Conservation (phyloP, 768 basidiomycete genomes). For the Mycena venus region DNA sequence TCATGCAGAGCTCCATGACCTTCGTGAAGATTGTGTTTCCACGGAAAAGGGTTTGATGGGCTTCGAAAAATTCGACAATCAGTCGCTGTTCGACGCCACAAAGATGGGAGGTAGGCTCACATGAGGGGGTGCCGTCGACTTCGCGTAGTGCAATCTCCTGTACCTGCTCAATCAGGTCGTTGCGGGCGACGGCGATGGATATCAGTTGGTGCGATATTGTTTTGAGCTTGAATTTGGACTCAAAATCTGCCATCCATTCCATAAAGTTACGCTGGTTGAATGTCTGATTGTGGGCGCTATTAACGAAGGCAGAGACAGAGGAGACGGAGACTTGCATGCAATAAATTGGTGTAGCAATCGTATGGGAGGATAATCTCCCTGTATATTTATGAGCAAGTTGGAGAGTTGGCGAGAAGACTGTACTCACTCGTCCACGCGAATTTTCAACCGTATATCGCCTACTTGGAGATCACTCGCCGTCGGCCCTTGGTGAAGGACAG, state of each 20-base stretch:
- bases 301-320: not conserved
- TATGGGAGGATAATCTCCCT: conserved; percentile 88
- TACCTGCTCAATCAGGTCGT: conserved; percentile 75
- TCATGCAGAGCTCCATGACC: conserved; percentile 85
- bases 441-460: conserved; percentile 81
- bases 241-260: conserved; percentile 82
- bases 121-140: conserved; percentile 75
- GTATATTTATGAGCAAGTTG: conserved; percentile 18
- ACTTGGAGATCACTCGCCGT: conserved; percentile 68
- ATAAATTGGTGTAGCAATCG: conserved; percentile 69
- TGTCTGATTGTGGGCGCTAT: conserved; percentile 50
- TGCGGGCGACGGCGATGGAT: conserved; percentile 77
- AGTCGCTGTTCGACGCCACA: not conserved
- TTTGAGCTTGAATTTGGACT: conserved; percentile 76
- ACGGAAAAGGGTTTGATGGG: conserved; percentile 81
- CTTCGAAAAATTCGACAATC: conserved; percentile 52
- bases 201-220: conserved; percentile 72
- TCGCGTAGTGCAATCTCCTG: conserved; percentile 78
- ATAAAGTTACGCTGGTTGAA: conserved; percentile 74
- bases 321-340: conserved; percentile 59
- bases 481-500: conserved; percentile 69
- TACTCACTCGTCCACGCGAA: conserved; percentile 82
- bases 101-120: conserved; percentile 54
- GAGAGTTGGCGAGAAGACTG: not conserved
- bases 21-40: conserved; percentile 79